phyloP scores from a whole-genome alignment of 1,284 basidiomycete species.

The Meira nashicola region DNA sequence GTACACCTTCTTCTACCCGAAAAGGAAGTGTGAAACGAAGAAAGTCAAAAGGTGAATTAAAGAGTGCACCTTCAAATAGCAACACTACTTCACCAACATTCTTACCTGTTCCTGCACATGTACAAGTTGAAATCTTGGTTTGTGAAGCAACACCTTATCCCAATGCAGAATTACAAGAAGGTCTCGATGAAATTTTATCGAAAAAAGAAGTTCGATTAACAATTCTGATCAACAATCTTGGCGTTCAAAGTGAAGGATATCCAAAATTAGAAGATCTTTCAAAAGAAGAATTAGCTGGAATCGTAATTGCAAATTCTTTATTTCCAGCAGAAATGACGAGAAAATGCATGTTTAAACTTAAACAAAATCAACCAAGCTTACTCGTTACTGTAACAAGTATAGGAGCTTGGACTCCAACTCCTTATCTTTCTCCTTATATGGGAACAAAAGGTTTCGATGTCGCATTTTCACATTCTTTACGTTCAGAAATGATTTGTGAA shows the following conservation, averaged over 20 bases:
- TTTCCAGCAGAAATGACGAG: slow-evolving; percentile 18
- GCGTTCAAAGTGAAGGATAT: slow-evolving; percentile 10
- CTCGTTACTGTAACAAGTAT: slow-evolving; percentile 18
- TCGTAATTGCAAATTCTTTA: slow-evolving; percentile 17
- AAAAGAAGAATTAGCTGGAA: slow-evolving; percentile 11
- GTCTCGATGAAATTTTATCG: slow-evolving; percentile 6
- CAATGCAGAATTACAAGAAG: slow-evolving; percentile 4
- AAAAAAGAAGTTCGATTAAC: slow-evolving; percentile 9
- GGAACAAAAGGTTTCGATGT: slow-evolving; percentile 20
- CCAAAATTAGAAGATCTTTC: slow-evolving; percentile 14
- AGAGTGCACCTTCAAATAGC: too few species aligned
- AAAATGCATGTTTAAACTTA: slow-evolving; percentile 14
- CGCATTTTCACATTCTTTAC: slow-evolving; percentile 15
- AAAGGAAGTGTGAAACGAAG: too few species aligned
- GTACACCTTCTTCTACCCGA: too few species aligned
- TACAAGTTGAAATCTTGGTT: slow-evolving; percentile 13
- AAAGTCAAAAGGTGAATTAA: too few species aligned
- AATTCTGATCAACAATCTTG: slow-evolving; percentile 19
- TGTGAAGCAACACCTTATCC: slow-evolving; percentile 19
- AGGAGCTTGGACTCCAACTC: slow-evolving; percentile 18
- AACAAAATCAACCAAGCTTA: slow-evolving; percentile 15
- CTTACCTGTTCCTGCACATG: neutral
- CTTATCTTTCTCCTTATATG: slow-evolving; percentile 16
- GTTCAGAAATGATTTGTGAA: slow-evolving; percentile 18
- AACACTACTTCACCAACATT: too few species aligned